Evolutionary conservation across 78 protist genomes (phyloP).

Genomic region (Creolimax fragrantissima): DNA sequence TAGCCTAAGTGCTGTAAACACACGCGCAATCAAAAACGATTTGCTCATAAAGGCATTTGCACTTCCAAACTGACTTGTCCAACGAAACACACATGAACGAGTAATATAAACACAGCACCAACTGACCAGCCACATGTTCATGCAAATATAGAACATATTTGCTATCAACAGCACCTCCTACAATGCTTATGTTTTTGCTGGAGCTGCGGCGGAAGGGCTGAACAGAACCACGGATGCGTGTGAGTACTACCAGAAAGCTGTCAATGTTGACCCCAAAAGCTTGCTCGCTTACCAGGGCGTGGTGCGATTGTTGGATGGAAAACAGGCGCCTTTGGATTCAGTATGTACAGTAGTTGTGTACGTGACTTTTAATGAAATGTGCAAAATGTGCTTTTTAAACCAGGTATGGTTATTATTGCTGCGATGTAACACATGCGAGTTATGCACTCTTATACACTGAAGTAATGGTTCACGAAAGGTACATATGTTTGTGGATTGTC

Average conservation of each 20-base stretch:
- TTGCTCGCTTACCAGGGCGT: neutral
- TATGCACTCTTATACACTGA: too few species aligned
- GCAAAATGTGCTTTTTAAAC: too few species aligned
- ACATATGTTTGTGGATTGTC: too few species aligned
- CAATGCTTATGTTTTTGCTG: neutral
- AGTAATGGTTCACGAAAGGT: too few species aligned
- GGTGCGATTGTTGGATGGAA: neutral
- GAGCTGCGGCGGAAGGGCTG: neutral
- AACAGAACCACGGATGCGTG: neutral
- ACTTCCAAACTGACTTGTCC: neutral
- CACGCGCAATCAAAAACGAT: neutral
- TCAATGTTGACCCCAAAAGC: neutral
- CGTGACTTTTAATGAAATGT: too few species aligned
- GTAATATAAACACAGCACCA: neutral
- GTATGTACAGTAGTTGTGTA: too few species aligned
- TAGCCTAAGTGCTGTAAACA: neutral
- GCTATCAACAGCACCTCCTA: neutral
- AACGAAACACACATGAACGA: neutral
- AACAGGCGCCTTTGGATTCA: neutral
- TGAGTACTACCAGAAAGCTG: neutral
- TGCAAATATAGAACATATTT: neutral
- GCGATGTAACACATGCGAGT: too few species aligned
- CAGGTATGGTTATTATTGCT: too few species aligned
- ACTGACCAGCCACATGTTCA: neutral
- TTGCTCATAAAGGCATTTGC: neutral